phyloP scores from a whole-genome alignment of 768 basidiomycete species.

The Rhodotorula graminis region DNA sequence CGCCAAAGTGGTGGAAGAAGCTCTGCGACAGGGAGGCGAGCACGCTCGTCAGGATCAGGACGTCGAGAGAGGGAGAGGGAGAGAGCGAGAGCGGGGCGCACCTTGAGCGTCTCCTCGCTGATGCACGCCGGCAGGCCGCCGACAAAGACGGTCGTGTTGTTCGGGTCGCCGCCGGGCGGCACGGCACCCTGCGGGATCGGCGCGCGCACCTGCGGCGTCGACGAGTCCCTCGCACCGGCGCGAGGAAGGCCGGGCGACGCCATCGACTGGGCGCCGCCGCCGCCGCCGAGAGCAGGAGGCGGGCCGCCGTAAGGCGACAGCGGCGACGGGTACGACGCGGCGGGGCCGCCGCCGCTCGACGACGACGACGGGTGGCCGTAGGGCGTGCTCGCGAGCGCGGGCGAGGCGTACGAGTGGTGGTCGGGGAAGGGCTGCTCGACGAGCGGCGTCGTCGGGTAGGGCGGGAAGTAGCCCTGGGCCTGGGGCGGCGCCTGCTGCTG shows the following conservation, averaged over 20 bases:
- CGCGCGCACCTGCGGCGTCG: not conserved
- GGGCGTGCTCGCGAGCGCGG: not conserved
- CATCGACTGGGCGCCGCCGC: not conserved
- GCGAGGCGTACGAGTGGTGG: slow-evolving; percentile 14
- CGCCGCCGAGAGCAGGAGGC: not conserved
- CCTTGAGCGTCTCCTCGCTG: slow-evolving; percentile 81
- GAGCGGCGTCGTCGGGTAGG: slow-evolving; percentile 2
- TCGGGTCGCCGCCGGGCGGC: slow-evolving; percentile 79
- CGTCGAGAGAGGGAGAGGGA: not conserved
- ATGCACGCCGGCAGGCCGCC: slow-evolving; percentile 84
- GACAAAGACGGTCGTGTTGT: slow-evolving; percentile 90
- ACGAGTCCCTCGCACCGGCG: not conserved
- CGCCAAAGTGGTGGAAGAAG: slow-evolving; percentile 45
- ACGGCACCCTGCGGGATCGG: slow-evolving; percentile 52
- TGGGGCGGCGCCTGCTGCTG: slow-evolving; percentile 8
- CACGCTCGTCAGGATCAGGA: not conserved
- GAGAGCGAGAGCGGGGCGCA: slow-evolving; percentile 41
- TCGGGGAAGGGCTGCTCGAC: not conserved
- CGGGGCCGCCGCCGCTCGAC: not conserved
- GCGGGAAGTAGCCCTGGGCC: slow-evolving; percentile 26
- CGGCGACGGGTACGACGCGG: slow-evolving; percentile 1
- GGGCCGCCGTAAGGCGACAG: slow-evolving; percentile 10
- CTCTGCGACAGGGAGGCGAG: slow-evolving; percentile 47
- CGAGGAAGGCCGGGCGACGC: not conserved
- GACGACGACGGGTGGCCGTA: too few relatives aligned